Base-by-base conservation (phyloP, 768 basidiomycete species). In the Termitomyces sp. region DNA sequence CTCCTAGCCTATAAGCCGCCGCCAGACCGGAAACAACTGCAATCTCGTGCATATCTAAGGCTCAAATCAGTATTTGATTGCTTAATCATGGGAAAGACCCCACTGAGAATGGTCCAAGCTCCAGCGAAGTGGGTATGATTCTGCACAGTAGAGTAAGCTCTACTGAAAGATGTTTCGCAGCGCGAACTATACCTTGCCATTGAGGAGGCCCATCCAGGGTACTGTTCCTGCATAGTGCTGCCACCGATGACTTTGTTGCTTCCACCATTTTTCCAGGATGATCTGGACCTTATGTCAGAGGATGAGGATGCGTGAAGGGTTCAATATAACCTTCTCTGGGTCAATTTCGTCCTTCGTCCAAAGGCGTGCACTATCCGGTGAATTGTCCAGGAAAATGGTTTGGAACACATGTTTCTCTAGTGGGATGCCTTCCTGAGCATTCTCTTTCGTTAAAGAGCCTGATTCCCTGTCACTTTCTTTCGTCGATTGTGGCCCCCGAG, bases 211-310 rank as follows among this genome's bases (percentile, higher is more conserved):
- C 71, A 75, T 71, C 71, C 70, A 71, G 12, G 73, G 73, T 17
- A 75, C 70, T 3, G 70, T 71, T 6, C 68, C 65, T 17, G 68
- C 68, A 55, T 73, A 75, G 56, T 74, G 73, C 63, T 78, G 77
- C 77, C 77, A 80, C 23, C 77, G 71, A 60, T 80, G 77, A 50
- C 75, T 75, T 63, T 78, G 77, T 63, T 79, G 79, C 63, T 80
- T 79, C 79, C 78, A 80, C 78, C 75, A 77, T 63, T 78, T 77
- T 64, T 78, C 70, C 62, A 68, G 49, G 30, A 79, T 75, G 35
- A 72, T 63, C 63, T 69, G 23, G 6, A n/a, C 28, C 10, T 33
- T 1, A 35, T 10, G 23, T 37, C 45, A 19, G 33, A 19, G 10
- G 12, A 46, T n/a, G 19, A 41, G 19, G 15, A 45, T 14, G 17